These are phyloP conservation scores for Wickerhamomyces strasburgensis DNA, from an alignment of 805 yeast genomes.

Conservation along the genomic window DNA sequence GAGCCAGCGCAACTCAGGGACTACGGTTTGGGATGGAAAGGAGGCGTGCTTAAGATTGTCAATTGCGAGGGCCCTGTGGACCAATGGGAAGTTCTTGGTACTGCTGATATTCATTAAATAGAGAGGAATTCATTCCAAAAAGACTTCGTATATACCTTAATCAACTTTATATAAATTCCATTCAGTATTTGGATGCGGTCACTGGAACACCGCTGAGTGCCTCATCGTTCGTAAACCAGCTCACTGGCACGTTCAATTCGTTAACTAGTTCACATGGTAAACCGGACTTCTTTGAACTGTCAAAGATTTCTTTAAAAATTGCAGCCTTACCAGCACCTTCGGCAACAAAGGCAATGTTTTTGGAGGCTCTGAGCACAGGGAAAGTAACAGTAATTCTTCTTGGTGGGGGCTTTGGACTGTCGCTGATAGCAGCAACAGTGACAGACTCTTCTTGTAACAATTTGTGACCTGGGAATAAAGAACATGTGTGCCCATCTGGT, in stretches of 20 bases:
- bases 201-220: constrained; percentile 61
- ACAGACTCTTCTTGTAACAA: constrained; percentile 51
- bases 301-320: constrained; percentile 64
- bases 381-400: constrained; percentile 87
- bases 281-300: constrained; percentile 36
- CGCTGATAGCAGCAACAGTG: constrained; percentile 59
- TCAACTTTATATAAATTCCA: too few relatives aligned
- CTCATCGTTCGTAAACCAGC: constrained; percentile 82
- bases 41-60: constrained; percentile 57
- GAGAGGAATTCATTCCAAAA: neutral
- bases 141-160: too few relatives aligned
- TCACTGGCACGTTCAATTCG: constrained; percentile 48
- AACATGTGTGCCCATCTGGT: constrained; percentile 95
- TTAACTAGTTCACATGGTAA: constrained; percentile 79
- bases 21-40: constrained; percentile 50
- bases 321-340: constrained; percentile 83
- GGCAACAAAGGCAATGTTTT: constrained; percentile 71
- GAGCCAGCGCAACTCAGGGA: constrained; percentile 20
- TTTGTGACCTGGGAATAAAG: constrained; percentile 81
- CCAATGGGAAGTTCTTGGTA: constrained; percentile 63
- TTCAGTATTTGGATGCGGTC: constrained; percentile 20
- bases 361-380: constrained; percentile 54
- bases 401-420: constrained; percentile 93
- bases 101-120: constrained; percentile 28
- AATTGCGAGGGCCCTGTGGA: constrained; percentile 66